Base-by-base conservation (phyloP, 768 basidiomycete species). In the Amanita phalloides region DNA sequence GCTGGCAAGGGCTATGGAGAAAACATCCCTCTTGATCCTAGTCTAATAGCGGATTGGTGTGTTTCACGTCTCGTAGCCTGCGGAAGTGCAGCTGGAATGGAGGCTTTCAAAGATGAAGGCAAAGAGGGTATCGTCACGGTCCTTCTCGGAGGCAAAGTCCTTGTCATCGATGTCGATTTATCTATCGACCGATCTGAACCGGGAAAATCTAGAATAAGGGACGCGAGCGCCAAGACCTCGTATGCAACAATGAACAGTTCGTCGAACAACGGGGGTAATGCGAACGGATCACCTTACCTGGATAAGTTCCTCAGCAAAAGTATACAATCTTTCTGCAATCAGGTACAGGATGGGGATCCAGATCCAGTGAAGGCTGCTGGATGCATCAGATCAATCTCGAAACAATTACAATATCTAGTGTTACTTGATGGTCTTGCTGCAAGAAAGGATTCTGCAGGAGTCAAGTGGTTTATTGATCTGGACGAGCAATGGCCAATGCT, bases 121-220 rank as follows among this genome's bases (percentile, higher is more conserved):
- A 70, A 71, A 35, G 74, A 73, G 53, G 76, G 74, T 13, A 68
- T 68, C 23, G 68, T 75, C 37, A 81, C 75, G 0, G 67, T 87
- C 36, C 74, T 83, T 17, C 74, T 89, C 35, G 88, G 81, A 3
- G 88, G 88, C 1, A 87, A 87, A 62, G 80, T 88, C n/a, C 68
- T 90, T 8, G 86, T 90, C 32, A 67, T 90, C 49, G 88, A 90
- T 61, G 73, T 89, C 53, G 82, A 86, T 57, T 76, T 90, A 55
- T 60, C 68, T 11, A 63, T 82, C 53, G 67, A 76, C 54, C 67
- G 64, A 21, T 61, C 62, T 9, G 62, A 73, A 42, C 61, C 68
- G 0, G 55, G 60, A 13, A 60, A 61, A 17, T 73, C 77, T 3
- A 62, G 54, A 10, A 58, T 82, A 23, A 65, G 63, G 20, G 74